Conservation (phyloP, 2,329 filamentous ascomycete genomes). For the Tolypocladium ovalisporum region DNA sequence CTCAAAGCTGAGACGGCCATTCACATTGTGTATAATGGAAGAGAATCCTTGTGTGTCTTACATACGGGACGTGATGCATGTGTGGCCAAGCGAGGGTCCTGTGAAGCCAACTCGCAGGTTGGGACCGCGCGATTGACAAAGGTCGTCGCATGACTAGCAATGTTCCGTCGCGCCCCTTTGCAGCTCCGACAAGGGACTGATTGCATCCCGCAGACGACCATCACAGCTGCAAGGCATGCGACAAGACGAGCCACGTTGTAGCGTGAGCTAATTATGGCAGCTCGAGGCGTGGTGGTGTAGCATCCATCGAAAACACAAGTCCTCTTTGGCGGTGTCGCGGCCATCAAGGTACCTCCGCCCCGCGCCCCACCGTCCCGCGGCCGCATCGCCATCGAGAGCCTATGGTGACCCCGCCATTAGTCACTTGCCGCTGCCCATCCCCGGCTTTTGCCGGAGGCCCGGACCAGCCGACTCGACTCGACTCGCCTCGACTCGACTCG, state of each 20-base stretch:
- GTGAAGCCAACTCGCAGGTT: too few species aligned
- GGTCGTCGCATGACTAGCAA: too few species aligned
- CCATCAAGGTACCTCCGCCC: not conserved
- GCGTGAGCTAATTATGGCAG: not conserved
- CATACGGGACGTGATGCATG: too few species aligned
- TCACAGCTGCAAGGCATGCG: not conserved
- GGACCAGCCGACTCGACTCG: not conserved
- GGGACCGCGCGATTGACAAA: too few species aligned
- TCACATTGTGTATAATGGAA: too few species aligned
- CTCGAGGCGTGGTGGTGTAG: not conserved
- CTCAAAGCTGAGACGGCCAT: too few species aligned
- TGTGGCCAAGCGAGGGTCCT: too few species aligned
- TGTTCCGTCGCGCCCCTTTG: too few species aligned
- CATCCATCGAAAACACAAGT: not conserved
- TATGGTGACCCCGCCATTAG: constrained; percentile 25
- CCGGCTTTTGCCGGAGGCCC: constrained; percentile 13
- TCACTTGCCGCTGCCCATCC: constrained; percentile 2
- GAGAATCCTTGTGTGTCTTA: too few species aligned
- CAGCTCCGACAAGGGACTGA: not conserved
- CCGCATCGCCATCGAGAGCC: constrained; percentile 6
- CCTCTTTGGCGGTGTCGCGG: not conserved
- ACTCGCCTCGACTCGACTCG: not conserved
- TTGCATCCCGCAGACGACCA: not conserved
- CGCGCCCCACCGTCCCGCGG: not conserved
- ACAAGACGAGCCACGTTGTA: too few species aligned